Conservation (phyloP, 2,329 filamentous ascomycete genomes). For the Aspergillus tamarii region DNA sequence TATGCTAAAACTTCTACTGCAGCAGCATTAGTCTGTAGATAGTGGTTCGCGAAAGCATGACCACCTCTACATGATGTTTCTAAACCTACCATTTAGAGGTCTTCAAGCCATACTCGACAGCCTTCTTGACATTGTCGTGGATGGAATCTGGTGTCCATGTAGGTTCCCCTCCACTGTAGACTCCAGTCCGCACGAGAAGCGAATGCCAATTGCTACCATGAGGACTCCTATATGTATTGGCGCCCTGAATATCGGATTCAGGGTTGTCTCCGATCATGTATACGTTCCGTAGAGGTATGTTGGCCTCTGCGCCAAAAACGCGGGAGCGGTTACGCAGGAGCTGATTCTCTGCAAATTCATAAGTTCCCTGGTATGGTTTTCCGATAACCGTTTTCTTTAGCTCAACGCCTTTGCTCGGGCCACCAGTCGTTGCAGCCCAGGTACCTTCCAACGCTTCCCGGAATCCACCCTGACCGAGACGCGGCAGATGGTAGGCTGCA, state of each 20-base stretch:
- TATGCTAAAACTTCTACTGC: neutral
- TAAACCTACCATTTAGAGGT: conserved; percentile 46
- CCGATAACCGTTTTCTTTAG: conserved; percentile 73
- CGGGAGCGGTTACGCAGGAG: conserved; percentile 63
- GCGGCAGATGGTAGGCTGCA: conserved; percentile 78
- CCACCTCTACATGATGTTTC: neutral
- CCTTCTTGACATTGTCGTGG: conserved; percentile 74
- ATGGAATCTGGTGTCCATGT: conserved; percentile 65
- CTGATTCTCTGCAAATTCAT: conserved; percentile 78
- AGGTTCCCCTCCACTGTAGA: conserved; percentile 65
- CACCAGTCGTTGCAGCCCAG: conserved; percentile 73
- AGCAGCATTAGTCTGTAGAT: neutral
- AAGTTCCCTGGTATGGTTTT: conserved; percentile 78
- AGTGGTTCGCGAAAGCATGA: too few relatives aligned
- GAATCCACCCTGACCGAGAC: conserved; percentile 91
- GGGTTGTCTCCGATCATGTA: conserved; percentile 96
- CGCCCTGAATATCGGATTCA: conserved; percentile 86
- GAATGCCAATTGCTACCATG: conserved; percentile 75
- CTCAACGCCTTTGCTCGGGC: conserved; percentile 53
- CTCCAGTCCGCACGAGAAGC: conserved; percentile 78
- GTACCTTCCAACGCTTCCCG: conserved; percentile 78
- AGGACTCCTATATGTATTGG: conserved; percentile 72
- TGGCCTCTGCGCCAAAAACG: conserved; percentile 44
- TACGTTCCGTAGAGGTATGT: conserved; percentile 66
- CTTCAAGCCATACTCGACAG: conserved; percentile 75